Base-by-base conservation (phyloP, 1,284 basidiomycete genomes). In the Xerocomus minutiporus region DNA sequence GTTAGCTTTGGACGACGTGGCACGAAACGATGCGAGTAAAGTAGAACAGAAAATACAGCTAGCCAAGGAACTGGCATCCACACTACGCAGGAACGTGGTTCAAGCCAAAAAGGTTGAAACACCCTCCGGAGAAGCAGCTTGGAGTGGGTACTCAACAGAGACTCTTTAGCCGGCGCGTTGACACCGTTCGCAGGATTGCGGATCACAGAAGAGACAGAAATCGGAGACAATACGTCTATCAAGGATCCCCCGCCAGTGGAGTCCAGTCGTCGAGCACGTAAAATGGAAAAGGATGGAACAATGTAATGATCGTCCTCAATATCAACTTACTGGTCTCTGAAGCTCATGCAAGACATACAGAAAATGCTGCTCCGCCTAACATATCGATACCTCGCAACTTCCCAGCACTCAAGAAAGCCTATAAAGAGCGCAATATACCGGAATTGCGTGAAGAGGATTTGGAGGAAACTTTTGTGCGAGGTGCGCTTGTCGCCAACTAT, bases 401-500 rank as follows among this genome's bases (percentile, higher is more conserved):
- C 64, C 84, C 85, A 29, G 79, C 81, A 57, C 76, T 91, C 50
- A 89, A 84, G 70, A 82, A 74, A 62, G 84, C 80, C 8, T 80
- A 83, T 59, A 79, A 78, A 64, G 63, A 78, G 51, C 81, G 89
- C 53, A 68, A 70, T 25, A 54, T 86, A 23, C 88, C 89, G 0
- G 80, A 83, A 57, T 66, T 91, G 51, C 75, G 71, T 57, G 89
- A 91, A 67, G 78, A 78, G 48, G 88, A 91, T 64, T 53, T 91
- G 29, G 84, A 86, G 57, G 88, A 91, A 68, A 73, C 75, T 20
- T 91, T 91, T 66, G 86, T 91, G 51, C 77, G 87, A 69, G 88
- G 88, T 86, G 61, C 52, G 75, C 62, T 36, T 26, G 7, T 43
- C 8, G 25, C 17, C 28, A 35, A n/a, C 29, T n/a, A 28, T 39